A percentile compares a stretch with the other conserved stretches of the same genome.
Conservation (phyloP, 176 grass and related monocot genomes). For the Raddia distichophylla region DNA sequence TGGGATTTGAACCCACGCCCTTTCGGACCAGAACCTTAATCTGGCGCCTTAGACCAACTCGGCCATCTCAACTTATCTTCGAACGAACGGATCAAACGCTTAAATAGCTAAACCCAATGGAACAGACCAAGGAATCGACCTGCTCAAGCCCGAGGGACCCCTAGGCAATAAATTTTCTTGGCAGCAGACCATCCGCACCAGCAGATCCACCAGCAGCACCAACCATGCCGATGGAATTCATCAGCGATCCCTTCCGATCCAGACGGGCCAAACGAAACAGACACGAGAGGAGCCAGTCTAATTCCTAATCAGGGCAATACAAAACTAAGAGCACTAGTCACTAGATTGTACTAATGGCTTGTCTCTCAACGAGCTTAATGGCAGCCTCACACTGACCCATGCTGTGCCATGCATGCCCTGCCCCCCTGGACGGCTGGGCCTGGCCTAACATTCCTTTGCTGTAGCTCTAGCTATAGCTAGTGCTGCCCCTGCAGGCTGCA, state of each 20-base stretch:
- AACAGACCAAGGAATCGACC: neutral
- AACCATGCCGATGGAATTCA: slow-evolving; percentile 9
- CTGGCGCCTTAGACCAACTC: slow-evolving; percentile 87
- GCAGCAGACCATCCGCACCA: neutral
- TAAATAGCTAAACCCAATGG: too few relatives aligned
- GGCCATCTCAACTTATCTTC: slow-evolving; percentile 61
- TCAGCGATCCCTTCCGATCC: neutral
- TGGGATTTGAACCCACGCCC: slow-evolving; percentile 81
- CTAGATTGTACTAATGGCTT: neutral
- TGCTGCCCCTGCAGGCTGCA: neutral
- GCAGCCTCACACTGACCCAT: neutral
- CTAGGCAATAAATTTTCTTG: neutral
- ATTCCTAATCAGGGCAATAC: neutral
- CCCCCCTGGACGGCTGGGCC: neutral
- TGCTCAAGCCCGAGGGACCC: rapidly evolving
- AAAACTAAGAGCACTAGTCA: neutral
- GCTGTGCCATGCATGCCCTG: neutral
- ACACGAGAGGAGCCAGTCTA: neutral
- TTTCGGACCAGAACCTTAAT: slow-evolving; percentile 77
- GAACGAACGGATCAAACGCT: too few relatives aligned
- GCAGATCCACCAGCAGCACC: neutral
- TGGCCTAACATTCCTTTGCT: neutral
- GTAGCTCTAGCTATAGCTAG: neutral
- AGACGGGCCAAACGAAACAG: neutral
- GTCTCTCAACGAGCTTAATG: neutral